phyloP scores from a whole-genome alignment of 164 flowering plant genomes.

The Magnolia officinalis region DNA sequence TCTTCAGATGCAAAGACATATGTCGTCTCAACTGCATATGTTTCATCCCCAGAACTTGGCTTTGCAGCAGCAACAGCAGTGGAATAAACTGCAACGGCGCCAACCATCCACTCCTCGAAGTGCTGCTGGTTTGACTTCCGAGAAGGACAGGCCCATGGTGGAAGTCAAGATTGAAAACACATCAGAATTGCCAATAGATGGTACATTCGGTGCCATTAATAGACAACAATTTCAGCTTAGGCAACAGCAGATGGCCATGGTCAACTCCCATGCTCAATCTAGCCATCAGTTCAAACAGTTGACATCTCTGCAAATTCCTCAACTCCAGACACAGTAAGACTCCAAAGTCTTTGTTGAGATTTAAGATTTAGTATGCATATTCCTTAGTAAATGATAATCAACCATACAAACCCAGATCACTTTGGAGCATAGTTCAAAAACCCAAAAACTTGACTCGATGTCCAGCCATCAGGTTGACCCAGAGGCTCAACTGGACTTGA shows the following conservation, averaged over 20 bases:
- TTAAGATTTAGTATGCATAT: background rate
- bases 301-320: slow-evolving; percentile 65
- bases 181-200: slow-evolving; percentile 61
- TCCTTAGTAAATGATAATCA: no score
- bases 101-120: slow-evolving; percentile 49
- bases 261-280: slow-evolving; percentile 48
- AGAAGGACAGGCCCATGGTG: slow-evolving; percentile 60
- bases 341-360: background rate
- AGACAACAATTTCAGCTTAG: slow-evolving; percentile 58
- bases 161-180: slow-evolving; percentile 79
- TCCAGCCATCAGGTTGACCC: no score
- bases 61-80: slow-evolving; percentile 61
- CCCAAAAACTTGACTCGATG: no score
- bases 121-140: slow-evolving; percentile 42
- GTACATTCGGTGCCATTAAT: slow-evolving; percentile 37
- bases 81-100: slow-evolving; percentile 51
- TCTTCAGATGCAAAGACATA: slow-evolving; percentile 55
- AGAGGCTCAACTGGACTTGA: no score
- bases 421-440: no score
- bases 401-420: background rate
- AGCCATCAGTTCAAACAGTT: slow-evolving; percentile 62
- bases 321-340: slow-evolving; percentile 67
- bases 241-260: slow-evolving; percentile 67
- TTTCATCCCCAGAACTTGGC: slow-evolving; percentile 51
- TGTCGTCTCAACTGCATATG: slow-evolving; percentile 79